Conservation (phyloP, 768 basidiomycete species). For the Boletus coccyginus region DNA sequence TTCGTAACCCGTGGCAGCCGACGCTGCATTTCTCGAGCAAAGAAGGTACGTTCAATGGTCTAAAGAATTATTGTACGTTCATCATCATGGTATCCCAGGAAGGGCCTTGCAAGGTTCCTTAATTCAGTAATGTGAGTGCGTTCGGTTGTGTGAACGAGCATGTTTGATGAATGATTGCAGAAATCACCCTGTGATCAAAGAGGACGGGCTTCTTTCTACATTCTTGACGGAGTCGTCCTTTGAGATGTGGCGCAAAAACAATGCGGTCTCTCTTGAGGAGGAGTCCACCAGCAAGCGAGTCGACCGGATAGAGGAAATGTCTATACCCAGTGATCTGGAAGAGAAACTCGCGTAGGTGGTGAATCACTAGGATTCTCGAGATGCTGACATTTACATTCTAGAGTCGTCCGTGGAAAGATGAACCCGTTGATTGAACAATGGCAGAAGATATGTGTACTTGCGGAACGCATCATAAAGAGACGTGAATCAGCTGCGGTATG, state of each 20-base stretch:
- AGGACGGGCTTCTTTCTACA: conserved; percentile 76
- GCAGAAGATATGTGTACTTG: conserved; percentile 84
- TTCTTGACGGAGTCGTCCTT: conserved; percentile 85
- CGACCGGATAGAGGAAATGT: conserved; percentile 84
- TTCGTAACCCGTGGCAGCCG: conserved; percentile 47
- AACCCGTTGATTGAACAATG: conserved; percentile 81
- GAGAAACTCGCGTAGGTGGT: conserved; percentile 73
- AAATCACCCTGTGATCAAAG: conserved; percentile 90
- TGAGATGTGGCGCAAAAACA: conserved; percentile 83
- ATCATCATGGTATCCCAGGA: conserved; percentile 40
- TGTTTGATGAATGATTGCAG: conserved; percentile 34
- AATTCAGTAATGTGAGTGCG: conserved; percentile 68
- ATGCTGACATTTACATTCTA: conserved; percentile 30
- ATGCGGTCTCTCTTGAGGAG: conserved; percentile 77
- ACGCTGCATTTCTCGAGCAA: conserved; percentile 89
- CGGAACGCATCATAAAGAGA: conserved; percentile 86
- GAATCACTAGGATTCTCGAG: background rate
- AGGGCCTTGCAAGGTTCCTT: conserved; percentile 76
- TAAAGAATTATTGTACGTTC: background rate
- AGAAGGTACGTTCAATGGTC: conserved; percentile 53
- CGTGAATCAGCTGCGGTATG: conserved; percentile 92
- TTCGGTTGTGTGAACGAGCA: background rate
- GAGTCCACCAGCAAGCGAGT: conserved; percentile 79
- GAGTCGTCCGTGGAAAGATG: conserved; percentile 75
- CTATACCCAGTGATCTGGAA: conserved; percentile 88